These are phyloP conservation scores for Dissoconium aciculare DNA, from an alignment of 2,329 filamentous ascomycete species.

Conservation along the genomic window DNA sequence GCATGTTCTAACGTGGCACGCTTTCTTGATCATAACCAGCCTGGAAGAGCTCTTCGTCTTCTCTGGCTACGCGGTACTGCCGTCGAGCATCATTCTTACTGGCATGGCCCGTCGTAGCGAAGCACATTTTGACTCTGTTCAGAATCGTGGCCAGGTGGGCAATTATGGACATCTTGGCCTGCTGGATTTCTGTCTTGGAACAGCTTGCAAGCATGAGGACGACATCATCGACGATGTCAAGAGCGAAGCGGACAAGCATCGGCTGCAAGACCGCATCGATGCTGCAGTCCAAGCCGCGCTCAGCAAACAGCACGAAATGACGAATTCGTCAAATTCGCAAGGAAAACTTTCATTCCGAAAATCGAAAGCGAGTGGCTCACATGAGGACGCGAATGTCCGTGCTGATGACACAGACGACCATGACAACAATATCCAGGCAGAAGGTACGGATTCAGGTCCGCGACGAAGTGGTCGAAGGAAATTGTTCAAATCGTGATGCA, in stretches of 20 bases:
- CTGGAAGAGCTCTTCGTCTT: conserved; percentile 52
- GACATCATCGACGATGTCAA: conserved; percentile 40
- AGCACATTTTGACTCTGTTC: conserved; percentile 36
- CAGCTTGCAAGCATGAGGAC: conserved; percentile 30
- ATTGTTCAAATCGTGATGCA: too few species aligned
- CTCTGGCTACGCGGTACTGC: conserved; percentile 48
- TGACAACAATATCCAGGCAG: too few species aligned
- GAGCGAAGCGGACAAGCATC: conserved; percentile 42
- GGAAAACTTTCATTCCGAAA: too few species aligned
- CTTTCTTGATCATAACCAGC: conserved; percentile 48
- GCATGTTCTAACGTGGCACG: conserved; percentile 57
- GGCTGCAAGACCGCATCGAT: conserved; percentile 30
- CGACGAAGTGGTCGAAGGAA: too few species aligned
- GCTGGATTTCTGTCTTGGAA: conserved; percentile 47
- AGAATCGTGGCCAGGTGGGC: conserved; percentile 23
- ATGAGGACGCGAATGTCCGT: too few species aligned
- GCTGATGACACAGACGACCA: too few species aligned
- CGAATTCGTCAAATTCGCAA: conserved; percentile 27
- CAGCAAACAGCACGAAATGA: conserved; percentile 6
- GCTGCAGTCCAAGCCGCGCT: conserved; percentile 19
- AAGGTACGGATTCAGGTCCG: too few species aligned
- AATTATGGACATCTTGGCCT: conserved; percentile 38
- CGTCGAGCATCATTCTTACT: conserved; percentile 41
- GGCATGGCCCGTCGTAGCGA: conserved; percentile 45
- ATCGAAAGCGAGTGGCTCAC: too few species aligned